These are phyloP conservation scores for Quercus gilva DNA, from an alignment of 306 rosid species.

Conservation along the genomic window DNA sequence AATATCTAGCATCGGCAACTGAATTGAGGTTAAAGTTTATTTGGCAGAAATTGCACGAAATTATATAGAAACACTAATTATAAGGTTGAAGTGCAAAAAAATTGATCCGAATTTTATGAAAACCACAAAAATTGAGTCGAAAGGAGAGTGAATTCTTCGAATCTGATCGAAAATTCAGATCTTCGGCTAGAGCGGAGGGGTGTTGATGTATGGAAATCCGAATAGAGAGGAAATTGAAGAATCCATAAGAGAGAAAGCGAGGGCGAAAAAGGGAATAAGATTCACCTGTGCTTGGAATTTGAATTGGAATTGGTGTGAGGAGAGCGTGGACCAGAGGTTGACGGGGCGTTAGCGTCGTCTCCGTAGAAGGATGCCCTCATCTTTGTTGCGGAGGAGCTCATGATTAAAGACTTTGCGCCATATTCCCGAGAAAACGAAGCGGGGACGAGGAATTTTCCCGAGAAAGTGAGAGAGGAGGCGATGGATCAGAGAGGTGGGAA, in stretches of 20 bases:
- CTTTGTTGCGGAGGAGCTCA: constrained; percentile 30
- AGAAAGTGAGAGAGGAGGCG: not conserved
- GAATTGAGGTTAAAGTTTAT: not conserved
- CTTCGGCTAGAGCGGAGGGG: not conserved
- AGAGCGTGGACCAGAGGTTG: constrained; percentile 28
- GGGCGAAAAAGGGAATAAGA: not conserved
- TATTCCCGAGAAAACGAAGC: not conserved
- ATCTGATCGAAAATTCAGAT: constrained; percentile 3
- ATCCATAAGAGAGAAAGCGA: not conserved
- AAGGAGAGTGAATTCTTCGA: not conserved
- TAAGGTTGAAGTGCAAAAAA: not conserved
- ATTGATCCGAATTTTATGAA: not conserved
- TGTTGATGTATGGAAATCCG: not conserved
- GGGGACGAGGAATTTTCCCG: not conserved
- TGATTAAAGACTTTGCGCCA: constrained; percentile 23
- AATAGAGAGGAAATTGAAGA: not conserved
- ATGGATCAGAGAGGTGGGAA: not conserved
- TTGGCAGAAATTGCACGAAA: not conserved
- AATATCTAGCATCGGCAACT: not conserved
- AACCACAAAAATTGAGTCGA: not conserved
- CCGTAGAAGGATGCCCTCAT: constrained; percentile 40
- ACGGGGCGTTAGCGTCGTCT: constrained; percentile 39
- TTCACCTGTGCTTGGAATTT: constrained; percentile 26
- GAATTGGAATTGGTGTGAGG: not conserved
- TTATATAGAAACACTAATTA: not conserved